Conservation (phyloP, 768 basidiomycete species). For the Serendipita vermifera region DNA sequence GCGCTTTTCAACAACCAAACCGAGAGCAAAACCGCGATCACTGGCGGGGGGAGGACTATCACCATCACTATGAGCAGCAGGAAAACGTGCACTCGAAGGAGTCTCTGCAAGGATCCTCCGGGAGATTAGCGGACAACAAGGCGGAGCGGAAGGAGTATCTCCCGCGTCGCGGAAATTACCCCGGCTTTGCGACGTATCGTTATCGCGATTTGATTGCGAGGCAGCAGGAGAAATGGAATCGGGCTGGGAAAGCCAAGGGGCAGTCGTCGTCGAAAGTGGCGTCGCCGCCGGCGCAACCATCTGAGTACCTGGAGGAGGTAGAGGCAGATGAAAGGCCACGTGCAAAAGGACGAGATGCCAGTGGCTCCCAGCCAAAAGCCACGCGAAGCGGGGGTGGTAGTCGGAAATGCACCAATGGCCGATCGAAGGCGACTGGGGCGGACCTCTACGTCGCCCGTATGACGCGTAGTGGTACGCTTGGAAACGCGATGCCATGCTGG, state of each 20-base stretch:
- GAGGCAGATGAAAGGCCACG: background rate
- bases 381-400: background rate
- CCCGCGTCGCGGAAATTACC: conserved; percentile 8
- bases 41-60: background rate
- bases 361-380: background rate
- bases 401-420: conserved; percentile 17
- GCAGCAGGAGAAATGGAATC: conserved; percentile 7
- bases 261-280: background rate
- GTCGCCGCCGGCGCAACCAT: background rate
- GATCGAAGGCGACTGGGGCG: conserved; percentile 34
- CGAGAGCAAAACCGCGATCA: background rate
- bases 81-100: background rate
- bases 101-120: background rate
- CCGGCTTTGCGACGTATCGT: conserved; percentile 5
- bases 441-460: conserved; percentile 43
- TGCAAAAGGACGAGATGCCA: background rate
- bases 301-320: no score
- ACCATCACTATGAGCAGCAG: background rate
- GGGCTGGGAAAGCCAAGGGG: background rate
- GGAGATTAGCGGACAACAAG: background rate
- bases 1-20: conserved; percentile 6
- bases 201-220: background rate
- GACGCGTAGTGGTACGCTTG: conserved; percentile 34
- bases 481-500: conserved; percentile 42
- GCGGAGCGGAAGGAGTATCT: background rate